A percentile compares a stretch with the other conserved stretches of the same genome.
These are phyloP conservation scores for Tolypocladium paradoxum DNA, from an alignment of 2,329 filamentous ascomycete species.

Conservation along the genomic window DNA sequence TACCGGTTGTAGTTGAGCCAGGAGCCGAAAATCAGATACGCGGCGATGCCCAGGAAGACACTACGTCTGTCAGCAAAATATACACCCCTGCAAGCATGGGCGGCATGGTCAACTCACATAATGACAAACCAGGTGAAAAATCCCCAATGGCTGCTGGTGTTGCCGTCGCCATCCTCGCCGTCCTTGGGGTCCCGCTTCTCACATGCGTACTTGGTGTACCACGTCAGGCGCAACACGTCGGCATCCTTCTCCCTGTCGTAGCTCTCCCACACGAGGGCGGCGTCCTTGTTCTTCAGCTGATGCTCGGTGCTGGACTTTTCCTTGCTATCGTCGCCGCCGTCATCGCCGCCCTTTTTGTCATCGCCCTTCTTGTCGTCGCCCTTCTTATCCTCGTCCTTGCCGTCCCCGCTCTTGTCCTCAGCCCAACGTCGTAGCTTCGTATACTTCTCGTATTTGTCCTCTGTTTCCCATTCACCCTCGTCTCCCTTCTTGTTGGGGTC, in stretches of 20 bases:
- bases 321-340: constrained; percentile 25
- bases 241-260: constrained; percentile 52
- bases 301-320: constrained; percentile 33
- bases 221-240: constrained; percentile 62
- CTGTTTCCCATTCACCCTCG: constrained; percentile 54
- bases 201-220: constrained; percentile 83
- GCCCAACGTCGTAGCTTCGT: constrained; percentile 4
- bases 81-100: too few relatives aligned
- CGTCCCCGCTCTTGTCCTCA: constrained; percentile 15
- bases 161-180: constrained; percentile 31
- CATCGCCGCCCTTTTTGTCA: constrained; percentile 28
- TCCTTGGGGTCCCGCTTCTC: constrained; percentile 40
- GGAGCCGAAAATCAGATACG: constrained; percentile 94
- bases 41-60: constrained; percentile 70
- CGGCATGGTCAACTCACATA: constrained; percentile 50
- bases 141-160: constrained; percentile 59
- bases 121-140: constrained; percentile 97
- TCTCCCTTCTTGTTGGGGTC: constrained; percentile 60
- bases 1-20: constrained; percentile 99
- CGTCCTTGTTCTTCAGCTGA: constrained; percentile 42
- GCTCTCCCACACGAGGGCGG: constrained; percentile 65
- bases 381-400: constrained; percentile 19
- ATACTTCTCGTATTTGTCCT: constrained; percentile 31
- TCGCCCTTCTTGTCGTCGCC: constrained; percentile 20
- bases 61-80: constrained; percentile 31